Percentiles rank a stretch among this genome's conserved stretches.
Conservation (phyloP, 225 moss, liverwort and hornwort species). For the Anthoceros angustus region DNA sequence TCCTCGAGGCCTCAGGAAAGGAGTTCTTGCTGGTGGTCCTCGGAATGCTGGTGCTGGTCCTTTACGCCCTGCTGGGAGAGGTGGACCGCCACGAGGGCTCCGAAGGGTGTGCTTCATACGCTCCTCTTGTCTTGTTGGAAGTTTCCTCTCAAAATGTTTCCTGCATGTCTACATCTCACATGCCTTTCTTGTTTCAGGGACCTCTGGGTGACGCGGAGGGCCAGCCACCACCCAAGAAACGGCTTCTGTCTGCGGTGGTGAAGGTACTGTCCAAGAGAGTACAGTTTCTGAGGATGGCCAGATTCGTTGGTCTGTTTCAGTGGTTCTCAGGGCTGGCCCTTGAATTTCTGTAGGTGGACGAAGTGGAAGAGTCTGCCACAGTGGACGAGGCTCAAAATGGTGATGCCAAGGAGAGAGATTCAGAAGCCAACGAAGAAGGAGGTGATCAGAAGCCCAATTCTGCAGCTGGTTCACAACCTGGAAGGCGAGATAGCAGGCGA, state of each 20-base stretch:
- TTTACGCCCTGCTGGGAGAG: conserved; percentile 50
- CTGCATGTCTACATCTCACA: not conserved
- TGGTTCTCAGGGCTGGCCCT: not conserved
- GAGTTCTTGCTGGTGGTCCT: conserved; percentile 26
- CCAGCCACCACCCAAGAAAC: conserved; percentile 77
- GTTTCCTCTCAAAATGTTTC: not conserved
- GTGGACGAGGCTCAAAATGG: conserved; percentile 35
- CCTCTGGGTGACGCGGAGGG: conserved; percentile 55
- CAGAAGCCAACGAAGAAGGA: conserved; percentile 34
- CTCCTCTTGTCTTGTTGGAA: conserved; percentile 2
- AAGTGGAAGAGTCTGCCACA: conserved; percentile 41
- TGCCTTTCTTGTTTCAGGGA: conserved; percentile 27
- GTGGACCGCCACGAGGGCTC: conserved; percentile 38
- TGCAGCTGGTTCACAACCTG: conserved; percentile 47
- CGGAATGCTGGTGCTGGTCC: conserved; percentile 39
- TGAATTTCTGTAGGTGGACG: conserved; percentile 49
- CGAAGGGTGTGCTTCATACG: conserved; percentile 43
- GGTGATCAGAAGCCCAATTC: conserved; percentile 56
- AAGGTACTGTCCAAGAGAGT: conserved; percentile 30
- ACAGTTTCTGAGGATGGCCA: conserved; percentile 9
- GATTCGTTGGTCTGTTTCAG: not conserved
- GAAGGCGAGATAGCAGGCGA: conserved; percentile 23
- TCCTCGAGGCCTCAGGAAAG: conserved; percentile 84
- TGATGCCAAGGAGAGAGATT: conserved; percentile 45
- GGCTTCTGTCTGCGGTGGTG: conserved; percentile 88